Conservation (phyloP, 768 basidiomycete species). For the Chalciporus pseudorubinellus region DNA sequence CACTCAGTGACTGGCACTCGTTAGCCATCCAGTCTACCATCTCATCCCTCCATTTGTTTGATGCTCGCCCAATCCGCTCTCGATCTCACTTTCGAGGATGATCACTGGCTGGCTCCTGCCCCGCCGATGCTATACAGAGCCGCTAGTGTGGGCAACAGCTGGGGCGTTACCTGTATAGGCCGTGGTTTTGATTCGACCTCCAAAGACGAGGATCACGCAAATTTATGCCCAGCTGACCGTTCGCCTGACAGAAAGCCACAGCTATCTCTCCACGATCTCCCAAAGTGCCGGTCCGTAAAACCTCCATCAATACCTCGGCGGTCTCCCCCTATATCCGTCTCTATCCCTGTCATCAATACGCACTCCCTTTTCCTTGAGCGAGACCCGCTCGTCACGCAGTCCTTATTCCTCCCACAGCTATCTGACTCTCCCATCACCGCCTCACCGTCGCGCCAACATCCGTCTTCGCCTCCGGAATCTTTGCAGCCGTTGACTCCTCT, state of each 20-base stretch:
- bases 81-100: constrained; percentile 65
- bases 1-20: not conserved
- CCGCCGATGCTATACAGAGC: constrained; percentile 54
- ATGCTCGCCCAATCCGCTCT: constrained; percentile 62
- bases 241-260: constrained; percentile 10
- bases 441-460: constrained; percentile 35
- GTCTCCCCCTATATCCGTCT: constrained; percentile 14
- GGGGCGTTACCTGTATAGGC: constrained; percentile 83
- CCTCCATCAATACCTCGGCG: constrained; percentile 7
- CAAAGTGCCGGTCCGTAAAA: constrained; percentile 7
- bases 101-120: constrained; percentile 61
- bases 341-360: constrained; percentile 27
- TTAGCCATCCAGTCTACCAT: not conserved
- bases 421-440: constrained; percentile 28
- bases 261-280: constrained; percentile 13
- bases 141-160: constrained; percentile 72
- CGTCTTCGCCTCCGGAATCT: constrained; percentile 30
- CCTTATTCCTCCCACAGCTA: constrained; percentile 27
- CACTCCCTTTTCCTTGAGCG: constrained; percentile 20
- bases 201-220: constrained; percentile 33
- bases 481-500: constrained; percentile 20
- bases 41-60: constrained; percentile 6
- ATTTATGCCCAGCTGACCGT: constrained; percentile 1
- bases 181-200: constrained; percentile 77
- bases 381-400: constrained; percentile 29